Evolutionary conservation across 768 basidiomycete species (phyloP), one percentile per base, ranked within the genome.

Genomic region (Leccinum obscurum): DNA sequence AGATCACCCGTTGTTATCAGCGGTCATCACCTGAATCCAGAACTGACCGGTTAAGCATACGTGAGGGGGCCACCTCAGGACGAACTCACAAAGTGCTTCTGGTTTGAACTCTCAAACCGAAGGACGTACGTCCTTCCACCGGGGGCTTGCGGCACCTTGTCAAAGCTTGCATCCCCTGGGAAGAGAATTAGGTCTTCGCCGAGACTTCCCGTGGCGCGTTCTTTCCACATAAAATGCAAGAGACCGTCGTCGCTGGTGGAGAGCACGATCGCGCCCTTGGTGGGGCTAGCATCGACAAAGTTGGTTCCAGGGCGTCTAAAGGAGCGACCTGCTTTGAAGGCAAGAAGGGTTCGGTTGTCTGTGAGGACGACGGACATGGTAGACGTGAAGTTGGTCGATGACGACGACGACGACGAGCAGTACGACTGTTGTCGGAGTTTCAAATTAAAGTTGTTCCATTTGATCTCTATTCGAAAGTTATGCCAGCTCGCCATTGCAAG

Each of bases 151-250:
- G 82, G 61, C 10, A 95, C 89, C 73, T 87, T 89, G 65, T 81
- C 80, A 70, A 97, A 93, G 1, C 81, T 83, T 4, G 94, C 93
- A 73, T 97, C 94, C 2, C 84, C 83, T 1, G 93, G 92, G 72
- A 95, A 92, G 56, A 96, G 76, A 63, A 96, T 93, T 57, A 95
- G 76, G 68, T 97, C 94, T 77, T 93, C 91, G 65, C 87, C 87
- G 9, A 81, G 73, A 14, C 74, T 75, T 50, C 83, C 80, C 3
- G 85, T 87, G 13, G 77, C 77, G 66, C 91, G 78, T 70, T 91
- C 86, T 77, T 85, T 89, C 92, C 92, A 93, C 56, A 83, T 77
- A 65, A 93, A 90, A 72, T 89, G 92, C 61, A 93, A 71, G 53
- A 92, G 77, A 6, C 85, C 89, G 64, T 93, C 92, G 0, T 92